These are phyloP conservation scores for Aspergillus ochraceus DNA, from an alignment of 2,329 filamentous ascomycete genomes.

Conservation along the genomic window DNA sequence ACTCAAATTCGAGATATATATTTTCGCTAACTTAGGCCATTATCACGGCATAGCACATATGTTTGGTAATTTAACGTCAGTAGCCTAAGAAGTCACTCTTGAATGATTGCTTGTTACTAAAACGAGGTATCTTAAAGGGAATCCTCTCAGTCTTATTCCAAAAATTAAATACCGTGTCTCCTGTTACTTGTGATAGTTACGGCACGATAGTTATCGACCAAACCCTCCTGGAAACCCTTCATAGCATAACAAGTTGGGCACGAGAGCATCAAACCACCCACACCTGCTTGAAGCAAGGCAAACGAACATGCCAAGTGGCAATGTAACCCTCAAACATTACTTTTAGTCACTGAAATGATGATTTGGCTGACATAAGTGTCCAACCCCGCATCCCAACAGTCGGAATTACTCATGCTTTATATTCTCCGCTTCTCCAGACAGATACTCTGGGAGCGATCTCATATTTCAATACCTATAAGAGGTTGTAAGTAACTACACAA, in stretches of 20 bases:
- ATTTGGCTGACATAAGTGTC: neutral
- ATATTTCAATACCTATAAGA: neutral
- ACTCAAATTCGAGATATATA: too few relatives aligned
- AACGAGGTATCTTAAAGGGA: too few relatives aligned
- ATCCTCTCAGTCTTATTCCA: too few relatives aligned
- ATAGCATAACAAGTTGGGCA: neutral
- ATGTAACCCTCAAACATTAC: neutral
- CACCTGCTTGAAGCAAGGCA: neutral
- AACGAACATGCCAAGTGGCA: neutral
- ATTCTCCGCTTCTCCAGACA: neutral
- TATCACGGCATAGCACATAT: too few relatives aligned
- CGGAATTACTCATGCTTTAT: neutral
- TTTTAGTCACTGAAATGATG: conserved; percentile 5
- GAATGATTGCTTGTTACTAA: too few relatives aligned
- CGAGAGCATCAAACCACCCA: neutral
- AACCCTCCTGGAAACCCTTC: too few relatives aligned
- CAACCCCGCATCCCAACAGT: conserved; percentile 5
- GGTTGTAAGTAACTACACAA: neutral
- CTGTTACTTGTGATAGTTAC: too few relatives aligned
- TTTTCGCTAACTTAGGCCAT: too few relatives aligned
- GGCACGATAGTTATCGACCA: too few relatives aligned
- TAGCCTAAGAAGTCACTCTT: too few relatives aligned
- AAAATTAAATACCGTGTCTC: too few relatives aligned
- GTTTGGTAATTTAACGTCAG: too few relatives aligned
- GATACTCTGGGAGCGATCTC: neutral